Evolutionary conservation across 1,139 yeast genomes (phyloP), one percentile per base, ranked within the genome.

Genomic region (Saccharomyces hybrid): DNA sequence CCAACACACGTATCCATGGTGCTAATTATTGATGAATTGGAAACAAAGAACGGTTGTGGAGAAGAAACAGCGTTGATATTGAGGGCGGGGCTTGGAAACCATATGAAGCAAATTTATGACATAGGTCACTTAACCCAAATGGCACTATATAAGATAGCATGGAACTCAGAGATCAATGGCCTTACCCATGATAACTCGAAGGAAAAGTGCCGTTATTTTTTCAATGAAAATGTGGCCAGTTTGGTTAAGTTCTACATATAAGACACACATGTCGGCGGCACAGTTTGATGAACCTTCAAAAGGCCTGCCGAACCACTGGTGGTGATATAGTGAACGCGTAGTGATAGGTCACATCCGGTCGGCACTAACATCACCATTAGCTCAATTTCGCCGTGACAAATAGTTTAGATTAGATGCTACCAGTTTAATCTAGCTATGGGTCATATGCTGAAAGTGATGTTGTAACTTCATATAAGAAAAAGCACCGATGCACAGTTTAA

Each of bases 251-350:
- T 52, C 28, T 56, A 51, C 4, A 52, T 41, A 11, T 32, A 6
- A 8, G 57, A 47, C 27, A 56, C 27, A 20, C 52, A 48, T 2
- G 53, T 46, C 52, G 50, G 52, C 31, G 50, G 25, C 9, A 55
- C 55, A 28, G 53, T 44, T 52, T 54, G 52, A 29, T 52, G 54
- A 11, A 55, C 54, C 9, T 29, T 29, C 32, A 29, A 29, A 29
- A 29, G 32, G 32, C 32, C 32, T 29, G n/a, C 4, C n/a, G 32
- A 29, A 3, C 32, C 32, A 29, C 32, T 2, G 32, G 2, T 29
- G 4, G 4, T 29, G 32, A 29, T 29, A 1, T 29, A 2, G 4
- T 29, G n/a, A 29, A 29, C 32, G 32, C 1, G 1, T 29, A 29
- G 32, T 29, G 4, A 2, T 29, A 29, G n/a, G 1, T 2, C 32